Conservation (phyloP, 495 filamentous ascomycete species). For the Daldinia decipiens region DNA sequence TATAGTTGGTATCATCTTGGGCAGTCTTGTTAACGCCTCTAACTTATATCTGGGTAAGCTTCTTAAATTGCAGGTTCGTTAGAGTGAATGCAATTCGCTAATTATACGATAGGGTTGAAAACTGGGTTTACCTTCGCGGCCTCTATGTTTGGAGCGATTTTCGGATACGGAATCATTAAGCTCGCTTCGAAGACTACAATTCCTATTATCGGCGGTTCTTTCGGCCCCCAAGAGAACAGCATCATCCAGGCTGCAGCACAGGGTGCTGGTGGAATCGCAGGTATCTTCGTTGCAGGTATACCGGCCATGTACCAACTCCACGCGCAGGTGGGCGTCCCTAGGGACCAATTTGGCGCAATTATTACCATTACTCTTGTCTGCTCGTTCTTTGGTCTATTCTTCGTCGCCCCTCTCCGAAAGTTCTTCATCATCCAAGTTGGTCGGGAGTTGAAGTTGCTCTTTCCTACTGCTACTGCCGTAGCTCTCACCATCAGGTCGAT, state of each 20-base stretch:
- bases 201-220: constrained; percentile 68
- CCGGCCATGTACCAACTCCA: constrained; percentile 70
- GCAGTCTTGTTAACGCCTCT: constrained; percentile 69
- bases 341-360: constrained; percentile 66
- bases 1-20: constrained; percentile 65
- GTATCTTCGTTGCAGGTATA: constrained; percentile 70
- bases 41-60: constrained; percentile 71
- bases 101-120: constrained; percentile 63
- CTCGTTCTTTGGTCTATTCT: constrained; percentile 76
- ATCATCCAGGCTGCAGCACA: constrained; percentile 73
- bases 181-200: constrained; percentile 60
- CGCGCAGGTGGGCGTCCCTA: constrained; percentile 61
- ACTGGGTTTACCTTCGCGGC: constrained; percentile 72
- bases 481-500: constrained; percentile 72
- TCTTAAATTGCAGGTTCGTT: not conserved
- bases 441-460: constrained; percentile 69
- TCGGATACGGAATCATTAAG: constrained; percentile 73
- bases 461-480: constrained; percentile 71
- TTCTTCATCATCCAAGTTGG: constrained; percentile 76
- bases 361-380: constrained; percentile 69
- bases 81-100: constrained; percentile 25
- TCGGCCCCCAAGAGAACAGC: constrained; percentile 74
- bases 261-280: constrained; percentile 70
- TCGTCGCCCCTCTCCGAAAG: constrained; percentile 72
- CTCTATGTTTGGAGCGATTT: constrained; percentile 69